Evolutionary conservation across 805 yeast species (phyloP), one percentile per base, ranked within the genome.

Genomic region (Kregervanrija delftensis): DNA sequence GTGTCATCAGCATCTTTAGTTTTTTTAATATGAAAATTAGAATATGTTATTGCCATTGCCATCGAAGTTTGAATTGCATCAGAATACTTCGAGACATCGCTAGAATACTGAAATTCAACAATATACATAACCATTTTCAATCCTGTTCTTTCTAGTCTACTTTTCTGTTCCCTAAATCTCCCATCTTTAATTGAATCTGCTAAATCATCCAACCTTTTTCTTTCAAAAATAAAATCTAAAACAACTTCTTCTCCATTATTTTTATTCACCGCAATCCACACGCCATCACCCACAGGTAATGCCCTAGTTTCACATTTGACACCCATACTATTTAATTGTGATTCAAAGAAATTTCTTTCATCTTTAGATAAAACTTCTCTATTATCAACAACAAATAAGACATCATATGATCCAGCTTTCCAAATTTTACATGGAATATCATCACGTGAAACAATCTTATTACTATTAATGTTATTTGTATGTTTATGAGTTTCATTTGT

Each of bases 171-270:
- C 44, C 72, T 70, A 56, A 84, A 89, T 41, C 99, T 67, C 2
- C 96, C 96, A 63, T 93, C 99, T 48, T 76, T 74, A 39, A 93
- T 88, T 42, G 96, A 86, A 32, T 71, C 58, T 0, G 84, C 84
- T 55, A 93, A 72, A 69, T 93, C 99, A 58, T 87, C 95, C 37
- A 90, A 63, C 45, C 96, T 68, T 63, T 93, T 93, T 34, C 99
- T 71, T 66, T 93, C 99, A 39, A 91, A 74, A n/a, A 93, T 83
- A 49, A 78, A 81, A 59, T 91, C 85, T 13, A 93, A 64, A 1
- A 86, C 83, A 4, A 81, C 87, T 44, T 81, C 81, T 43, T 74
- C 73, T 1, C 74, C 72, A 0, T 86, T 74, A 0, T 48, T 53
- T 42, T 67, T 74, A 55, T 88, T 75, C 45, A 74, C 73, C 0